A percentile compares a stretch with the other conserved stretches of the same genome.
These are phyloP conservation scores for Candida coleopterorum DNA, from an alignment of 805 yeast species.

Conservation along the genomic window DNA sequence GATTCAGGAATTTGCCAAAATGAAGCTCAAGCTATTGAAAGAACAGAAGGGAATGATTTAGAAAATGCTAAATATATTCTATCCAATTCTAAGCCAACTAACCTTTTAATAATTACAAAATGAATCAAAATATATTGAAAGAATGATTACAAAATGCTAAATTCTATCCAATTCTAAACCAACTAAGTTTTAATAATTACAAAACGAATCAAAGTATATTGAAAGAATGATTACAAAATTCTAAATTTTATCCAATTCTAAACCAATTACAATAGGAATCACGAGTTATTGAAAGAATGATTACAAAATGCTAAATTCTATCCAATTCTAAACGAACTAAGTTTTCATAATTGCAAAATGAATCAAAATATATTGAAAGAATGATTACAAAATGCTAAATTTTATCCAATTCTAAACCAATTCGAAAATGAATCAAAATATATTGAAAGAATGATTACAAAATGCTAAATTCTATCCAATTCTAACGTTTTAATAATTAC, in stretches of 20 bases:
- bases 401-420: slow-evolving; percentile 15
- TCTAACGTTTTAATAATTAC: slow-evolving; percentile 15
- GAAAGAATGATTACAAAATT: slow-evolving; percentile 65
- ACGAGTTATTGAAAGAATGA: too few relatives aligned
- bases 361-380: too few relatives aligned
- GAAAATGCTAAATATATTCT: slow-evolving; percentile 52
- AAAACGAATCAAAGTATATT: slow-evolving; percentile 1
- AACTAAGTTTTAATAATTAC: slow-evolving; percentile 13
- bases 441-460: too few relatives aligned
- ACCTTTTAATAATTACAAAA: slow-evolving; percentile 12
- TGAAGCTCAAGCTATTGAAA: slow-evolving; percentile 45
- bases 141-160: slow-evolving; percentile 60
- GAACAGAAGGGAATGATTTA: slow-evolving; percentile 55
- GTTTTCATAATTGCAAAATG: slow-evolving; percentile 10
- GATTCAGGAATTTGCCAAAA: slow-evolving; percentile 47
- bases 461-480: slow-evolving; percentile 46
- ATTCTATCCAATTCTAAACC: slow-evolving; percentile 17
- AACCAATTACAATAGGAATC: slow-evolving; percentile 9
- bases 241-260: slow-evolving; percentile 26
- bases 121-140: slow-evolving; percentile 1
- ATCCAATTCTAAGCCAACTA: slow-evolving; percentile 15
- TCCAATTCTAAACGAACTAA: slow-evolving; percentile 15
- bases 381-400: slow-evolving; percentile 57
- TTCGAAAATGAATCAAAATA: slow-evolving; percentile 5
- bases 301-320: slow-evolving; percentile 51